phyloP scores from a whole-genome alignment of 2,329 filamentous ascomycete species.

The Sclerotinia sclerotiorum region DNA sequence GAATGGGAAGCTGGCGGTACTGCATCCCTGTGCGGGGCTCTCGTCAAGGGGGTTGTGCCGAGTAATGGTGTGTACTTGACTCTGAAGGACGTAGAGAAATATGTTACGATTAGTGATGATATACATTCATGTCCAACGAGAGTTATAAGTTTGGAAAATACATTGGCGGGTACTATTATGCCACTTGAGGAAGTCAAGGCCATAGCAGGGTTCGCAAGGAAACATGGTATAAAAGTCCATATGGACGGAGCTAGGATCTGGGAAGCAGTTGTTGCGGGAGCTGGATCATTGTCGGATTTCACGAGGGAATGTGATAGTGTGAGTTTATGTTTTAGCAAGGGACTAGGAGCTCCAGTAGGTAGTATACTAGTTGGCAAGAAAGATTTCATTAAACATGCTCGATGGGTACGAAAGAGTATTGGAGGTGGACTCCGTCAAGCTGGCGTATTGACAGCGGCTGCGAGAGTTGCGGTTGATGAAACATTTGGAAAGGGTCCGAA shows the following conservation, averaged over 20 bases:
- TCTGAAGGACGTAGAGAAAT: conserved; percentile 62
- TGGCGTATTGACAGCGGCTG: conserved; percentile 73
- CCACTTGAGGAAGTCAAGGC: conserved; percentile 68
- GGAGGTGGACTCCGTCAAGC: conserved; percentile 77
- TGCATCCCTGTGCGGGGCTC: conserved; percentile 67
- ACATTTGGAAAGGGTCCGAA: conserved; percentile 64
- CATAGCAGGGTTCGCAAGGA: conserved; percentile 68
- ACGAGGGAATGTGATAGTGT: conserved; percentile 70
- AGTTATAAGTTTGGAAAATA: conserved; percentile 84
- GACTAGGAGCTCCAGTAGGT: conserved; percentile 77
- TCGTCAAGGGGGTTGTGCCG: conserved; percentile 65
- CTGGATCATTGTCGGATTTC: conserved; percentile 65
- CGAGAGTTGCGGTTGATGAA: conserved; percentile 74
- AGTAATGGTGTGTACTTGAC: conserved; percentile 65
- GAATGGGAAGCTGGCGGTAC: conserved; percentile 66
- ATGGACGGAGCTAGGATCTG: conserved; percentile 79
- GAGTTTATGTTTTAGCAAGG: conserved; percentile 79
- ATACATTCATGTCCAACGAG: conserved; percentile 78
- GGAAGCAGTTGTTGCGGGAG: conserved; percentile 74
- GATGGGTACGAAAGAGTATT: conserved; percentile 78
- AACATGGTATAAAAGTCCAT: conserved; percentile 67
- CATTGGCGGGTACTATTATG: conserved; percentile 75
- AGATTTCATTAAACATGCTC: conserved; percentile 58
- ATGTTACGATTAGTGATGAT: conserved; percentile 64
- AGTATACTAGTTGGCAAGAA: conserved; percentile 66